Base-by-base conservation (phyloP, 495 filamentous ascomycete genomes). In the Penicillium pulvis region DNA sequence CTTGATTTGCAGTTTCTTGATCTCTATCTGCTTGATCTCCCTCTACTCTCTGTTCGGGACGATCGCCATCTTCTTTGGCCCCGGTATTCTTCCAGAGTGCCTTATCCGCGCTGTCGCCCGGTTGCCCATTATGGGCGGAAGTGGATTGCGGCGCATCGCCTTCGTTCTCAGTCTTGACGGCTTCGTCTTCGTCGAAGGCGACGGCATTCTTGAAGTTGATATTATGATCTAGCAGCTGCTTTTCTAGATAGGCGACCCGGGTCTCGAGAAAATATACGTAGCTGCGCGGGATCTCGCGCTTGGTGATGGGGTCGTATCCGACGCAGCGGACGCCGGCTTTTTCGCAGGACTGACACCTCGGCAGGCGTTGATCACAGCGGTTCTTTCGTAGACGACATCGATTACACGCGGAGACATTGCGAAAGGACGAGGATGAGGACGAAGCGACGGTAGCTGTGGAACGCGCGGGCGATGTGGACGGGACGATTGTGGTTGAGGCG, bases 251-350 rank as follows among this genome's bases (percentile, higher is more conserved):
- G 42, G 85, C 81, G 39, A 96, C 84, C 51, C 93, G 83, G 43
- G 88, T 89, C 75, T 98, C 93, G 35, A 97, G 84, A 66, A 96
- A 97, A 75, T 89, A 95, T 31, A 97, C 91, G 76, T 98, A 98
- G 64, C 91, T 95, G 65, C 92, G 83, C 44, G 93, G 93, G 36
- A 97, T 96, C 68, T 96, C 91, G 70, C 89, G 82, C 79, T 97
- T 97, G 17, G 90, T 96, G 63, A 97, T 95, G 20, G 92, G 93
- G 69, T 98, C 93, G 68, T 95, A 97, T 41, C 93, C 93, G 46
- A 96, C 91, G 68, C 93, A 97, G 64, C 87, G 87, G 33, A 93
- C 89, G 61, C 83, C 81, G 14, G 90, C 92, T 75, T 97, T 97
- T 70, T 92, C 91, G 71, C 93, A 98, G 57, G 89, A 87, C 47